Conservation (phyloP, 2,329 filamentous ascomycete species). For the Verticillium zaregamsianum region DNA sequence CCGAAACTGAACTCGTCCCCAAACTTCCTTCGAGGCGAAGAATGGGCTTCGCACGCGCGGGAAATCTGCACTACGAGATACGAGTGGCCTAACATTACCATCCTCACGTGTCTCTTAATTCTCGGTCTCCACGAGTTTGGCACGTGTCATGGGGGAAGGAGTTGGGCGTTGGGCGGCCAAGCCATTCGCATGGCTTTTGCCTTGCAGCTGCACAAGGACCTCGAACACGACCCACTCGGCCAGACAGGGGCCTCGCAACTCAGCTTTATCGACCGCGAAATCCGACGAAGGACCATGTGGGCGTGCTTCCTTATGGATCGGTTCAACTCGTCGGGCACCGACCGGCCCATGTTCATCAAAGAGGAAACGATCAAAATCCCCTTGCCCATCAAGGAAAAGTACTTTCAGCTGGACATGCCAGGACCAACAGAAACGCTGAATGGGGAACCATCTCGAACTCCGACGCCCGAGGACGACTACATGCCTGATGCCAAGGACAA, state of each 20-base stretch:
- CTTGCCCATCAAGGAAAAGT: slow-evolving; percentile 82
- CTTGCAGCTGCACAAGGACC: slow-evolving; percentile 85
- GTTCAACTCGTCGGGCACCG: slow-evolving; percentile 93
- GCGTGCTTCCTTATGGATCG: slow-evolving; percentile 96
- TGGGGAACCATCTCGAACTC: slow-evolving; percentile 49
- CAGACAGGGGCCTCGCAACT: slow-evolving; percentile 60
- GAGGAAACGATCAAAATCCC: slow-evolving; percentile 88
- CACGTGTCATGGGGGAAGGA: slow-evolving; percentile 91
- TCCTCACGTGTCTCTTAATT: slow-evolving; percentile 83
- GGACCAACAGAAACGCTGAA: slow-evolving; percentile 80
- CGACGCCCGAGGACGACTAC: slow-evolving; percentile 31
- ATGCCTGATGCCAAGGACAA: slow-evolving; percentile 63
- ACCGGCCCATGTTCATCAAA: slow-evolving; percentile 84
- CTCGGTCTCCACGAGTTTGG: slow-evolving; percentile 93
- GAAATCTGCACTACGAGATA: slow-evolving; percentile 84
- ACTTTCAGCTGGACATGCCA: slow-evolving; percentile 87
- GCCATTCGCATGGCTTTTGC: slow-evolving; percentile 97
- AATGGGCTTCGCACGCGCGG: slow-evolving; percentile 84
- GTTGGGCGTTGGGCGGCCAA: slow-evolving; percentile 93
- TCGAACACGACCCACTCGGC: slow-evolving; percentile 75
- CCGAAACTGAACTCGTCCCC: slow-evolving; percentile 72
- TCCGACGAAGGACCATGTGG: slow-evolving; percentile 94
- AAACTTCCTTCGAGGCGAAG: slow-evolving; percentile 82
- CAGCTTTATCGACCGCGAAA: slow-evolving; percentile 90
- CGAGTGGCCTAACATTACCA: slow-evolving; percentile 94